Base-by-base conservation (phyloP, 2,329 filamentous ascomycete species). In the Colletotrichum sp. region DNA sequence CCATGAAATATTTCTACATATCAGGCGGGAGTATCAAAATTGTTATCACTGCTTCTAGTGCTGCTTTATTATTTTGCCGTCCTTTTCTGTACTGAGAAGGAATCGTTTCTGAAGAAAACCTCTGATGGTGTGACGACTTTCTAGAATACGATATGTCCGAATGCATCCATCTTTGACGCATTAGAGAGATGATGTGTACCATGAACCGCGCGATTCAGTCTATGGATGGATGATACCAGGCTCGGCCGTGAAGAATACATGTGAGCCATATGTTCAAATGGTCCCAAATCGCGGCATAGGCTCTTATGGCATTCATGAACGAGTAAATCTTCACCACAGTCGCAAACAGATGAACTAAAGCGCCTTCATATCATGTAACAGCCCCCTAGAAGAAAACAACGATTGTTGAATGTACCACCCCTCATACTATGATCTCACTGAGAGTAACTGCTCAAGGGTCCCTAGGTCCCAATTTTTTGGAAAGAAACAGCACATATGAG, bases 141-240 rank as follows among this genome's bases (percentile, higher is more conserved):
- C 5, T n/a, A 12, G 5, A 43, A 12, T 6, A n/a, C 38, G n/a
- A 2, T 1, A 2, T n/a, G 5, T 3, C 18, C 5, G 6, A n/a
- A 43, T 6, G 38, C 38, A 43, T n/a, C 1, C 38, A 43, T n/a
- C 0, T 43, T 43, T 43, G 38, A 43, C 2, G 18, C 18, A 43
- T 1, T 10, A 1, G 43, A 48, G 10, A 13, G 43, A 13, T 21
- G 6, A 13, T 48, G 2, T 21, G 43, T 4, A 21, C 9, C 18
- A 13, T 48, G n/a, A 13, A 21, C 10, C n/a, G 13, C 10, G n/a
- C 3, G 10, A 21, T 48, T 48, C 43, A 7, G n/a, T 21, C 1
- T 48, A 21, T 13, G 1, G 4, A 21, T 21, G 4, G 43, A 3
- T 10, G 1, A 43, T 43, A 12, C 1, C 18, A 43, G 2, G 1